phyloP scores from a whole-genome alignment of 177 flowering plant species.

The Vitis hybrid region DNA sequence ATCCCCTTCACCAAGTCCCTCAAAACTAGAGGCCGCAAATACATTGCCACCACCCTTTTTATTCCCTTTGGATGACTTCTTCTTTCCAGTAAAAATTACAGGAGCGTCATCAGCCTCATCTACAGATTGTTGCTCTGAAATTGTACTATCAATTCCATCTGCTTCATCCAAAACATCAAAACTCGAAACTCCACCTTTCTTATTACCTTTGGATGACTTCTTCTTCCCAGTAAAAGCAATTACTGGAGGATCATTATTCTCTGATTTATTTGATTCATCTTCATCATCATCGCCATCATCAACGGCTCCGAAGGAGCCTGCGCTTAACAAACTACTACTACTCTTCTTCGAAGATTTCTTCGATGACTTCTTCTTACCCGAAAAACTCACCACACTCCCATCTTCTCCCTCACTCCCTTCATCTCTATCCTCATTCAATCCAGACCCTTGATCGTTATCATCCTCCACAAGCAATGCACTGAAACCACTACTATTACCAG shows the following conservation, averaged over 20 bases:
- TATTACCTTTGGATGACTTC: constrained; percentile 51
- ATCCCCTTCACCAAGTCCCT: constrained; percentile 23
- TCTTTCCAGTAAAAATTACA: constrained; percentile 13
- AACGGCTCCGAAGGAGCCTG: constrained; percentile 28
- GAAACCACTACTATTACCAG: constrained; percentile 30
- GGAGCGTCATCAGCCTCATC: constrained; percentile 38
- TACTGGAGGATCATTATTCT: constrained; percentile 35
- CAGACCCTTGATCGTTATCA: constrained; percentile 21
- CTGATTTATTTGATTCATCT: constrained; percentile 19
- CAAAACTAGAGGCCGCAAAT: constrained; percentile 18
- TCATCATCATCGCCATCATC: constrained; percentile 26
- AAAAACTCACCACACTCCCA: constrained; percentile 17
- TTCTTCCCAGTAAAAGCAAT: constrained; percentile 65
- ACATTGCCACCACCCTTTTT: constrained; percentile 30
- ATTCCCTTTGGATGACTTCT: constrained; percentile 30
- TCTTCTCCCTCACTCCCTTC: constrained; percentile 32
- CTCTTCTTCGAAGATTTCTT: constrained; percentile 15
- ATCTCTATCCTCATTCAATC: constrained; percentile 11
- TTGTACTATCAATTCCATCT: too few relatives aligned
- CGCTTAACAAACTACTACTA: constrained; percentile 20
- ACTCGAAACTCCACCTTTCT: constrained; percentile 26
- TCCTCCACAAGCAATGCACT: constrained; percentile 30
- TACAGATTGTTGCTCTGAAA: too few relatives aligned
- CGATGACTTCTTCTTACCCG: constrained; percentile 37
- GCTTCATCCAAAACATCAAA: too few relatives aligned